phyloP scores from a whole-genome alignment of 2,329 filamentous ascomycete species.

The Dothideomycetes sp. region DNA sequence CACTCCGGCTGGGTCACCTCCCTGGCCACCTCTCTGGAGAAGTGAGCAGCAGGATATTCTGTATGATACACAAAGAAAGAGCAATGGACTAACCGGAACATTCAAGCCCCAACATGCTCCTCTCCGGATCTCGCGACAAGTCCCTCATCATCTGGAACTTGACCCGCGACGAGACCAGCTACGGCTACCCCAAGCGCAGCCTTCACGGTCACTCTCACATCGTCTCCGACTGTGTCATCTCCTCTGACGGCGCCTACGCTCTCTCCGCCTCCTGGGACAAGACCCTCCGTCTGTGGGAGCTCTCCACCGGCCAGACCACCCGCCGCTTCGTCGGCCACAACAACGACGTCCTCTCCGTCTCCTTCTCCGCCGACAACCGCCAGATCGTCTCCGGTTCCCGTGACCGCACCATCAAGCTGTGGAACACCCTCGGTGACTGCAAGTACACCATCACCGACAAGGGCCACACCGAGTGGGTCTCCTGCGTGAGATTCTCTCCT shows the following conservation, averaged over 20 bases:
- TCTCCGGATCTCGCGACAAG: constrained; percentile 96
- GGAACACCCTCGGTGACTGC: constrained; percentile 99
- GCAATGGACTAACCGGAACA: constrained; percentile 19
- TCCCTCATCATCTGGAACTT: constrained; percentile 99
- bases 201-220: constrained; percentile 99
- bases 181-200: constrained; percentile 98
- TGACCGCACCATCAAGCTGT: constrained; percentile 98
- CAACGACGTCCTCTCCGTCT: constrained; percentile 99
- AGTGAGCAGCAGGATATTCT: constrained; percentile 53
- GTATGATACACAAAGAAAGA: constrained; percentile 10
- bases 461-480: constrained; percentile 99
- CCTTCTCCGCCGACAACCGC: constrained; percentile 99
- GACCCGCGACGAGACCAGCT: constrained; percentile 94
- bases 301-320: constrained; percentile 92
- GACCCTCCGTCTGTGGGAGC: constrained; percentile 99
- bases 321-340: constrained; percentile 98
- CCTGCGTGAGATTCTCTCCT: constrained; percentile 97
- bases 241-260: constrained; percentile 97
- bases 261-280: constrained; percentile 99
- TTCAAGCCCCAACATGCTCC: constrained; percentile 92
- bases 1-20: constrained; percentile 99
- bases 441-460: constrained; percentile 99
- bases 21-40: constrained; percentile 97
- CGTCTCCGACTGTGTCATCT: constrained; percentile 99
- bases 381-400: constrained; percentile 98